Conservation (phyloP, 352 stramenopile genomes). For the Phytopythium oedochilum region DNA sequence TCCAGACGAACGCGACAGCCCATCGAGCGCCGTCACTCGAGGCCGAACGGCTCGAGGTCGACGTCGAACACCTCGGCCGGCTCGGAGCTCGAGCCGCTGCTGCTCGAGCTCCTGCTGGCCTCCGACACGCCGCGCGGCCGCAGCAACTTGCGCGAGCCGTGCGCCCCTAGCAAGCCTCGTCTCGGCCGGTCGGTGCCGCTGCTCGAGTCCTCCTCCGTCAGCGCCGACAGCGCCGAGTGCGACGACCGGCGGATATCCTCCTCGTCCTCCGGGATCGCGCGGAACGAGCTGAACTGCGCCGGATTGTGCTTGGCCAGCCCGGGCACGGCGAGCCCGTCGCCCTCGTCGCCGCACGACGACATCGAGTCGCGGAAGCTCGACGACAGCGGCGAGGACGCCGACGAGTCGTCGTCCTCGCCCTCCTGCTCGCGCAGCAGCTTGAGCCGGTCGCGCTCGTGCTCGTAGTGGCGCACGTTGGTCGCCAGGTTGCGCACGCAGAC, state of each 20-base stretch:
- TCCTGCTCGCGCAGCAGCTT: constrained; percentile 32
- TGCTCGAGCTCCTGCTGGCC: background rate
- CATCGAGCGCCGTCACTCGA: background rate
- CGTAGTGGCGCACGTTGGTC: constrained; percentile 80
- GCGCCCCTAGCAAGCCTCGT: background rate
- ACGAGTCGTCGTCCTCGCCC: constrained; percentile 13
- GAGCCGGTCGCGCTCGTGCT: constrained; percentile 67
- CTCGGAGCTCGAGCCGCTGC: background rate
- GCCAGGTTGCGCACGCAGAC: constrained; percentile 60
- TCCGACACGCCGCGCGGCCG: background rate
- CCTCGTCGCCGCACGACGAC: constrained; percentile 49
- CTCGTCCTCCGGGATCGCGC: constrained; percentile 43
- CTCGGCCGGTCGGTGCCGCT: background rate
- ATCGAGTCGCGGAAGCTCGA: constrained; percentile 23
- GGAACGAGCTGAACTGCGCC: constrained; percentile 85
- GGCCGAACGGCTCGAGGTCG: background rate
- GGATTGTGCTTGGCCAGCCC: constrained; percentile 66
- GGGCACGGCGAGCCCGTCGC: constrained; percentile 52
- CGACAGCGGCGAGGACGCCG: background rate
- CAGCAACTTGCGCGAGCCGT: background rate
- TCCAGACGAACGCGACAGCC: background rate
- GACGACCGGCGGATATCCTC: background rate
- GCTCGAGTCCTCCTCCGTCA: background rate
- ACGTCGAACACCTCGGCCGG: constrained; percentile 3
- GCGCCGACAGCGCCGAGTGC: background rate